Evolutionary conservation across 371 early-diverging fungal genomes (phyloP), one percentile per base, ranked within the genome.

Genomic region (Mucor ambiguus): DNA sequence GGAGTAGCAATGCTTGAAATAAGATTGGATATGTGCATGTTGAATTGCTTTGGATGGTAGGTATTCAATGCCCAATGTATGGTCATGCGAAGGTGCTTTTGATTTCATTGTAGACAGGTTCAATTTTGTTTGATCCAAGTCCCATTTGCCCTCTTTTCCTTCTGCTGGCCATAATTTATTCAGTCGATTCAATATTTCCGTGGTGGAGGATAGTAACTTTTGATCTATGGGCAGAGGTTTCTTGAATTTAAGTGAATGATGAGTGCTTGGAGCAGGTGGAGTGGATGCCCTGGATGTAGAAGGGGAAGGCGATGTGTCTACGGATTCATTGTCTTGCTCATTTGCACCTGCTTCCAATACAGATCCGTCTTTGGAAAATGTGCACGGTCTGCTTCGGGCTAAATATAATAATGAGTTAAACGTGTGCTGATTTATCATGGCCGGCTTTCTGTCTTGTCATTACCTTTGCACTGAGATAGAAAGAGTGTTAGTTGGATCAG

Each of bases 61-160:
- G 28, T 24, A 52, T 24, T 52, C 52, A 14, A 52, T 52, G 8
- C 52, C 52, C 24, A 52, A 28, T 28, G 52, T 52, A 16, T 59
- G 46, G 7, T 46, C 57, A 7, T 20, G 35, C 20, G 20, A 28
- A 6, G 18, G 26, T 4, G 28, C 4, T 41, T 28, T 20, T 8
- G 20, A 2, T 4, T 26, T 30, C 4, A 29, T 30, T 10, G 22
- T 35, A 8, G 35, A 5, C 32, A 49, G 29, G 11, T 18, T 46
- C 37, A 62, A 52, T 49, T 63, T 56, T 18, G 61, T 24, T 5
- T 58, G 29, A 58, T 68, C 62, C 3, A 72, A 2, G 32, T 72
- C 78, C 67, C 70, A 72, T 46, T 68, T 75, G 7, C 75, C 73
- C 48, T 73, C 73, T 58, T 37, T 66, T n/a, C 73, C 73, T 69